phyloP scores from a whole-genome alignment of 2,329 filamentous ascomycete species.

The Sclerotinia spermophila region DNA sequence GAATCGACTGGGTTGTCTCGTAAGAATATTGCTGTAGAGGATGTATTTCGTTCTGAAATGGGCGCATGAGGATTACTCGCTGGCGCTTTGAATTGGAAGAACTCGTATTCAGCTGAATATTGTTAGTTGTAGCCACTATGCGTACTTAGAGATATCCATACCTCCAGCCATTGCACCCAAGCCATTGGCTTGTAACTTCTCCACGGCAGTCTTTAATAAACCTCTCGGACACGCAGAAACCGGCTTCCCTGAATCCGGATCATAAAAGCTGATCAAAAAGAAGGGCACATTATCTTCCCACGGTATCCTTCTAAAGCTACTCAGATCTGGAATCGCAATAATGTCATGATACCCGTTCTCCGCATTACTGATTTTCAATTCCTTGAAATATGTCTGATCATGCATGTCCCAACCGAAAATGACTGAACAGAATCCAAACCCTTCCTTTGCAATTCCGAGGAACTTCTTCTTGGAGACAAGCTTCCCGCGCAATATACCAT shows the following conservation, averaged over 20 bases:
- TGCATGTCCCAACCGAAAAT: slow-evolving; percentile 98
- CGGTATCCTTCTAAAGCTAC: slow-evolving; percentile 76
- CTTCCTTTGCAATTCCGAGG: slow-evolving; percentile 71
- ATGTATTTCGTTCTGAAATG: slow-evolving; percentile 54
- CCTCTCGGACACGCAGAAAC: slow-evolving; percentile 77
- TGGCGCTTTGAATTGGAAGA: slow-evolving; percentile 83
- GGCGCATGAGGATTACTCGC: slow-evolving; percentile 41
- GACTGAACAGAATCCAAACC: slow-evolving; percentile 92
- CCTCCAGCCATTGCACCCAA: slow-evolving; percentile 86
- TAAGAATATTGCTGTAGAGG: slow-evolving; percentile 71
- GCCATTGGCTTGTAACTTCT: slow-evolving; percentile 64
- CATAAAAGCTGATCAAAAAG: slow-evolving; percentile 78
- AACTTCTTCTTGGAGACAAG: slow-evolving; percentile 92
- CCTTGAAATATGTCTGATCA: slow-evolving; percentile 81
- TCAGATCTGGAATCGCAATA: slow-evolving; percentile 75
- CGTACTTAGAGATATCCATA: slow-evolving; percentile 43
- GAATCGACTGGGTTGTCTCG: slow-evolving; percentile 66
- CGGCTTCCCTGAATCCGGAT: slow-evolving; percentile 70
- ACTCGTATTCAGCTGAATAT: slow-evolving; percentile 79
- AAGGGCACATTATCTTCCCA: slow-evolving; percentile 88
- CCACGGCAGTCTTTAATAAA: slow-evolving; percentile 63
- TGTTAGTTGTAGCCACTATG: slow-evolving; percentile 12
- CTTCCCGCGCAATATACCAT: slow-evolving; percentile 84
- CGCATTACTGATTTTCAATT: slow-evolving; percentile 83
- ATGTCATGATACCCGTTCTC: slow-evolving; percentile 87